Conservation (phyloP, 257 asterid species). For the Scutellaria galericulata region DNA sequence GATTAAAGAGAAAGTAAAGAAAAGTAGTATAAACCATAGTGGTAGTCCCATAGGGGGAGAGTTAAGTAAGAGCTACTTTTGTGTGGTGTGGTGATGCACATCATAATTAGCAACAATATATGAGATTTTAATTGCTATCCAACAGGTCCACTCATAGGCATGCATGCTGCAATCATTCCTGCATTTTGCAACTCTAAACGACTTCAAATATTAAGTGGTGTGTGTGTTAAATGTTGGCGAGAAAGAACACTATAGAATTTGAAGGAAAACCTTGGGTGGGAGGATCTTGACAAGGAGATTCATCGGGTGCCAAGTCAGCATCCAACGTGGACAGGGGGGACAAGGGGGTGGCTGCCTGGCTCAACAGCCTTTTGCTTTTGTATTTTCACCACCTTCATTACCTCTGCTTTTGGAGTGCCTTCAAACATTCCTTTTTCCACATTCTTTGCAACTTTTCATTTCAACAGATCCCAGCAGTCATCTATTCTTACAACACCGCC, state of each 20-base stretch:
- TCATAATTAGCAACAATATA: slow-evolving; percentile 66
- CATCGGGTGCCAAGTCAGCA: slow-evolving; percentile 66
- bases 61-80: slow-evolving; percentile 43
- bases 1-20: slow-evolving; percentile 63
- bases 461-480: slow-evolving; percentile 48
- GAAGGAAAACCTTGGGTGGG: too few relatives aligned
- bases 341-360: slow-evolving; percentile 45
- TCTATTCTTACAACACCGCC: slow-evolving; percentile 42
- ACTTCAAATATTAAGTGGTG: too few relatives aligned
- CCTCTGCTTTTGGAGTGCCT: slow-evolving; percentile 68
- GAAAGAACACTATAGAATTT: not conserved
- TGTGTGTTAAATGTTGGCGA: not conserved
- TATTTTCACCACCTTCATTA: slow-evolving; percentile 67
- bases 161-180: slow-evolving; percentile 53
- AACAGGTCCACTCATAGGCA: slow-evolving; percentile 53
- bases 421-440: slow-evolving; percentile 55
- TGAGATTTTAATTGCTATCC: slow-evolving; percentile 45
- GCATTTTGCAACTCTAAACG: slow-evolving; percentile 25
- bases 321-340: slow-evolving; percentile 65
- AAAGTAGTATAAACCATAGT: slow-evolving; percentile 32
- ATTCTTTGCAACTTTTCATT: slow-evolving; percentile 47
- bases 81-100: slow-evolving; percentile 57
- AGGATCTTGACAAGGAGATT: not conserved
- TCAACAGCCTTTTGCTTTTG: slow-evolving; percentile 69
- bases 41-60: slow-evolving; percentile 25